Base-by-base conservation (phyloP, 768 basidiomycete genomes). In the Lactarius trivialis region DNA sequence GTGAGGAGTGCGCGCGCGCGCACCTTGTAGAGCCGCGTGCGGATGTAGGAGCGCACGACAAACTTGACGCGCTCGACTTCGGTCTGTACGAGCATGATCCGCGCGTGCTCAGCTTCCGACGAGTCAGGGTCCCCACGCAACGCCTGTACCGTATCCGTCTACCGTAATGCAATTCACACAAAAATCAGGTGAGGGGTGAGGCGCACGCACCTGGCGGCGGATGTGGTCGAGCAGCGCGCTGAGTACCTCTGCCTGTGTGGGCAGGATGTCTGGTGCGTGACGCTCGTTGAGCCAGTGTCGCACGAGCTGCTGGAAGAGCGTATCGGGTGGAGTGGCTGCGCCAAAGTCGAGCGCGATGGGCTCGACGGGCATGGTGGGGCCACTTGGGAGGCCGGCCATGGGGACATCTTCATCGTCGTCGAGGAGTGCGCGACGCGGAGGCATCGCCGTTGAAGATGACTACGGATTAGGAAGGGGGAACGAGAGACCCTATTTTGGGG, bases 21-120 rank as follows among this genome's bases (percentile, higher is more conserved):
- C 64, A 89, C 94, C 82, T 98, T 98, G 78, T 81, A 85, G 56
- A 96, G 73, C 62, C 94, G 79, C 32, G 89, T 91, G 26, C 95
- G 82, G 5, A 96, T 81, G 72, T 96, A 98, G 1, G 92, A 91
- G 60, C 94, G 77, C 28, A 97, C 84, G 59, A 96, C 83, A 70
- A 93, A 98, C 74, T 93, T 95, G 68, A 93, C 91, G 45, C 95
- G 84, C 71, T 98, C 94, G 67, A 96, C 84, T 74, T 98, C 94
- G 0, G 92, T 95, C 74, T 95, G 92, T 0, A 91, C 94, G 57
- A 98, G 86, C 79, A 93, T 88, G 36, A 96, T 90, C 67, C 92
- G 80, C 63, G 94, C 89, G 69, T 98, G 93, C 65, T 98, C 94
- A 64, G 96, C 93, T 69, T 96, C 93, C 1, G 88, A 91, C 2